Evolutionary conservation across 2,329 filamentous ascomycete species (phyloP), one percentile per base, ranked within the genome.

Genomic region (Dactylonectria macrodidyma): DNA sequence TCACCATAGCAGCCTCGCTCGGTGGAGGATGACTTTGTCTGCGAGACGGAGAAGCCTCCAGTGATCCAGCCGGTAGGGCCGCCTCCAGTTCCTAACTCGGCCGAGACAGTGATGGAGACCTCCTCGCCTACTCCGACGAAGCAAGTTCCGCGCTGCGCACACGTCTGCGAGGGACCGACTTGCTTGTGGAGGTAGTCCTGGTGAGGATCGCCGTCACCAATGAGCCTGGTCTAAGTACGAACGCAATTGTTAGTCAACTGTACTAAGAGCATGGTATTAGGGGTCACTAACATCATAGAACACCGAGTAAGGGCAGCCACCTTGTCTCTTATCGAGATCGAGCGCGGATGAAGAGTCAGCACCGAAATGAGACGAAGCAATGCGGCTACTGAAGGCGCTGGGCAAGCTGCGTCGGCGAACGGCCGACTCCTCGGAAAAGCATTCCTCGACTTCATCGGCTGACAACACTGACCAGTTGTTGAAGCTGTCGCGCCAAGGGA

Each of bases 101-200:
- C 47, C 6, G 47, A 51, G 11, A 51, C 12, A 3, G 47, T 51
- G 47, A 51, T 9, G 47, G 47, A 51, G 47, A 30, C 24, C 16
- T 51, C 47, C 47, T 51, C 47, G 24, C 47, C 47, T 2, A 51
- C 47, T 2, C 47, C 47, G 14, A 30, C 47, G 14, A 30, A 51
- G 24, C 47, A 51, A 3, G 47, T 51, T 30, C 47, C 47, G 5
- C 24, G 47, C 47, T 51, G 22, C 19, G 47, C 47, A 14, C 47
- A 51, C 22, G 26, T 22, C 24, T 51, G 47, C 1, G 22, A 2
- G 14, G 47, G 47, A 26, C 47, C 47, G 10, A 51, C 6, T n/a
- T 51, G 47, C 47, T 33, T 51, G 47, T 51, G 47, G 5, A 51
- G 22, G 47, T 51, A 51, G 24, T 51, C 47, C 24, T 51, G 47